A percentile compares a stretch with the other conserved stretches of the same genome.
phyloP scores from a whole-genome alignment of 2,329 filamentous ascomycete genomes.

The Colletotrichum kahawae region DNA sequence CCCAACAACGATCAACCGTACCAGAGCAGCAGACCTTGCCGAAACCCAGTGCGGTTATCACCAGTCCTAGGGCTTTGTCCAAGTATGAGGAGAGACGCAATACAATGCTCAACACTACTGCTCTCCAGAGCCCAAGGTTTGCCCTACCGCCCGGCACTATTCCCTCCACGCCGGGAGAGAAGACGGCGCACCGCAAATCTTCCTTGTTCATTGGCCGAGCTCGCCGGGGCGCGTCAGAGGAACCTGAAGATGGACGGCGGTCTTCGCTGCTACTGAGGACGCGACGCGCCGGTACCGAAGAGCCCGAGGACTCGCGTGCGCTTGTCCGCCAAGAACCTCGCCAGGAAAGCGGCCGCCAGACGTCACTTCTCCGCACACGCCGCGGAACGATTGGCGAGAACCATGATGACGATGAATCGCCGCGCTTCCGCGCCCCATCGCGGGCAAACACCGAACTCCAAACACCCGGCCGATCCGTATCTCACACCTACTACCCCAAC shows the following conservation, averaged over 20 bases:
- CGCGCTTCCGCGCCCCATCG: slow-evolving; percentile 60
- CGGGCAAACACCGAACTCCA: slow-evolving; percentile 62
- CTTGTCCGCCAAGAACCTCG: slow-evolving; percentile 28
- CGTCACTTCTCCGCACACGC: slow-evolving; percentile 50
- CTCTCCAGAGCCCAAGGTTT: slow-evolving; percentile 51
- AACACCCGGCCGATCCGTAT: slow-evolving; percentile 30
- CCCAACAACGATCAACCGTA: slow-evolving; percentile 47
- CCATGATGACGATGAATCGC: slow-evolving; percentile 49
- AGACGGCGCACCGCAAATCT: slow-evolving; percentile 52
- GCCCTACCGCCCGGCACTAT: slow-evolving; percentile 32
- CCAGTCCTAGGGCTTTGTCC: slow-evolving; percentile 53
- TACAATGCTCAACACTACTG: slow-evolving; percentile 49
- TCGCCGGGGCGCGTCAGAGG: slow-evolving; percentile 54
- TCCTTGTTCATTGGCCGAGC: slow-evolving; percentile 53
- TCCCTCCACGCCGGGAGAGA: slow-evolving; percentile 46
- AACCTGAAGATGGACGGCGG: slow-evolving; percentile 55
- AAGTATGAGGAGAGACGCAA: slow-evolving; percentile 60
- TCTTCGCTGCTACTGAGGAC: slow-evolving; percentile 53
- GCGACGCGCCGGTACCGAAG: slow-evolving; percentile 51
- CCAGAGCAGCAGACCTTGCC: slow-evolving; percentile 40
- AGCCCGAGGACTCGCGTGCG: slow-evolving; percentile 50
- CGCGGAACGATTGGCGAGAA: slow-evolving; percentile 49
- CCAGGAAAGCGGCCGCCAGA: slow-evolving; percentile 38
- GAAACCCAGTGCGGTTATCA: slow-evolving; percentile 29
- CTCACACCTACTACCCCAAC: slow-evolving; percentile 41